Conservation (phyloP, 2,329 filamentous ascomycete genomes). For the Apiospora sp. region DNA sequence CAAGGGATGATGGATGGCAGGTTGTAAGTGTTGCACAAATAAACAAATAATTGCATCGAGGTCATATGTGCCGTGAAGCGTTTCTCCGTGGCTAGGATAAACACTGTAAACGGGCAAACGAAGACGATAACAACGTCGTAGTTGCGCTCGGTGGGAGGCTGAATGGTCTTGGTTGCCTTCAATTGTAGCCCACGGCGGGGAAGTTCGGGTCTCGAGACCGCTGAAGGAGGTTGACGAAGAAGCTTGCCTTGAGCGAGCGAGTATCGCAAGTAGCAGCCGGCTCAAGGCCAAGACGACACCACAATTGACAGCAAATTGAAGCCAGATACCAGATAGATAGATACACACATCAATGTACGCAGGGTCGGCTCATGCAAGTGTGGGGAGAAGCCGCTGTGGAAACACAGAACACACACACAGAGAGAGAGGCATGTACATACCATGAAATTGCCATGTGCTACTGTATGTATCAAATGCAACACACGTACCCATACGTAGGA, state of each 20-base stretch:
- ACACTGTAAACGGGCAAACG: not conserved
- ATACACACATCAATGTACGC: not conserved
- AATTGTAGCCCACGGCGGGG: not conserved
- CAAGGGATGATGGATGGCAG: not conserved
- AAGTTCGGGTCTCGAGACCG: not conserved
- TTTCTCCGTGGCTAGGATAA: not conserved
- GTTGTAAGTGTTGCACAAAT: not conserved
- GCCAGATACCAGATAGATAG: not conserved
- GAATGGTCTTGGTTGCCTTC: not conserved
- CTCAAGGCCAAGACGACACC: not conserved
- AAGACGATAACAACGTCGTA: not conserved
- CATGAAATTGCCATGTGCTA: constrained; percentile 20
- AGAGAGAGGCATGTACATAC: not conserved
- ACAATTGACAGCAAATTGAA: no score
- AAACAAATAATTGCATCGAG: not conserved
- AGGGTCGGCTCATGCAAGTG: not conserved
- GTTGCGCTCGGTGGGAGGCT: not conserved
- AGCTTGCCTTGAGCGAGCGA: not conserved
- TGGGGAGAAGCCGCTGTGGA: not conserved
- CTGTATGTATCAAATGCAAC: not conserved
- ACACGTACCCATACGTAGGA: constrained; percentile 1
- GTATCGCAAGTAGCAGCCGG: not conserved
- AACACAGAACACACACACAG: not conserved
- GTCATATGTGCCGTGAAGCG: not conserved
- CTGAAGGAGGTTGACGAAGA: not conserved